Conservation (phyloP, 164 flowering plant species). For the Macadamia tetraphylla region DNA sequence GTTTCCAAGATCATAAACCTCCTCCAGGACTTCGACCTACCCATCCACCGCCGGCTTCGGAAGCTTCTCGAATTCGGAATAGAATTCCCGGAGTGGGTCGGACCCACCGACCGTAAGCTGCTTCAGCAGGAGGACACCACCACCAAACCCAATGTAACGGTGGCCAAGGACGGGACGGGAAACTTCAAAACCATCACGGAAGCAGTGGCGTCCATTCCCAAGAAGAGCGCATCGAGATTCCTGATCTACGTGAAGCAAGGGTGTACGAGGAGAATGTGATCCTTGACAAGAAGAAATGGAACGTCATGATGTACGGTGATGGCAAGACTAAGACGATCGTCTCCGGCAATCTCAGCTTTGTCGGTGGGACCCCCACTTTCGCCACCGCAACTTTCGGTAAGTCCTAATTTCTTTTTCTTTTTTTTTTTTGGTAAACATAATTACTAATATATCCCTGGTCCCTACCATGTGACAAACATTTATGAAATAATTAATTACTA, state of each 20-base stretch:
- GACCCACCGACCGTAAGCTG: too few species aligned
- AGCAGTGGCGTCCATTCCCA: slow-evolving; percentile 23
- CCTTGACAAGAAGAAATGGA: slow-evolving; percentile 47
- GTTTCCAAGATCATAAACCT: slow-evolving; percentile 36
- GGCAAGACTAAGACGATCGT: slow-evolving; percentile 38
- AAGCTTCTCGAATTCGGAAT: slow-evolving; percentile 19
- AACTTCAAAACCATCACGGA: too few species aligned
- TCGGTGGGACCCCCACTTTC: slow-evolving; percentile 70
- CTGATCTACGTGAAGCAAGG: slow-evolving; percentile 58
- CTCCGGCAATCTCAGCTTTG: slow-evolving; percentile 46
- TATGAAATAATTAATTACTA: too few species aligned
- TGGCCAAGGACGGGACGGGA: too few species aligned
- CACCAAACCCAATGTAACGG: too few species aligned
- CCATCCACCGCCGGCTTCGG: slow-evolving; percentile 31
- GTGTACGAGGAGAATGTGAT: slow-evolving; percentile 43
- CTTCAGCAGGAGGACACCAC: too few species aligned
- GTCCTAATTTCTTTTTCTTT: neutral
- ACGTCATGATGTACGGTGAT: slow-evolving; percentile 41
- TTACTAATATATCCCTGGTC: too few species aligned
- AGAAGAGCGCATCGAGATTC: slow-evolving; percentile 39
- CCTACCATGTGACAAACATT: too few species aligned
- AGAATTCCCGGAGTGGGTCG: too few species aligned
- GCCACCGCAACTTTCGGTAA: slow-evolving; percentile 64
- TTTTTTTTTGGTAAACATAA: too few species aligned
- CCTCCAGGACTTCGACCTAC: slow-evolving; percentile 30